Conservation (phyloP, 179 eudicot genomes). For the Vitellaria paradoxa region DNA sequence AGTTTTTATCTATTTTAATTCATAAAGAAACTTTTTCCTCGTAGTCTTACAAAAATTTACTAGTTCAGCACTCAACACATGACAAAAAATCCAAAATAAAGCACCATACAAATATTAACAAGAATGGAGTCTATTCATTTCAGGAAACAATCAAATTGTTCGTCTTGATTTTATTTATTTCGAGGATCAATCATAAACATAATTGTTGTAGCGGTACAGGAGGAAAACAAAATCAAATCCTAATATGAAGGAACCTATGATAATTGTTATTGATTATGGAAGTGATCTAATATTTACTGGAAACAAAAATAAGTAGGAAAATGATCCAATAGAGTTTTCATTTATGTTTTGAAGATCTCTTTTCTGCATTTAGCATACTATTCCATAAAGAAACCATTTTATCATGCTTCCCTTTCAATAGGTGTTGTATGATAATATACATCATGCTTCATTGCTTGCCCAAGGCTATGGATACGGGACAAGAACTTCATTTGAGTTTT, state of each 20-base stretch:
- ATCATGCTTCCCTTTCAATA: not conserved
- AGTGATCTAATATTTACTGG: too few species aligned
- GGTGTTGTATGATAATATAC: not conserved
- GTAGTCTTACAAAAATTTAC: not conserved
- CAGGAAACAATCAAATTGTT: not conserved
- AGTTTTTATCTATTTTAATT: not conserved
- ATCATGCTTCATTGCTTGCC: not conserved
- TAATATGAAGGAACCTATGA: too few species aligned
- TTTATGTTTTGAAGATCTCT: too few species aligned
- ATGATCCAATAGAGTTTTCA: not conserved
- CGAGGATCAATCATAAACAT: not conserved
- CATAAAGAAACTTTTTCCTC: not conserved
- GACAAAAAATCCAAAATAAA: too few species aligned
- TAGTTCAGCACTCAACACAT: not conserved
- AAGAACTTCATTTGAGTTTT: not conserved
- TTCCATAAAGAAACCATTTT: not conserved
- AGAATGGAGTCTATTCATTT: too few species aligned
- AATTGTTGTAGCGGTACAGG: not conserved
- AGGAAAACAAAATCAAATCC: not conserved
- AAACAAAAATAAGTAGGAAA: too few species aligned
- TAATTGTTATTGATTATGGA: too few species aligned
- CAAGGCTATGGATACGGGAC: not conserved
- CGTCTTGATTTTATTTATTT: not conserved
- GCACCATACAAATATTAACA: too few species aligned
- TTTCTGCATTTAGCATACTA: too few species aligned